Evolutionary conservation across 768 basidiomycete species (phyloP).

Genomic region (Suillus fuscotomentosus): DNA sequence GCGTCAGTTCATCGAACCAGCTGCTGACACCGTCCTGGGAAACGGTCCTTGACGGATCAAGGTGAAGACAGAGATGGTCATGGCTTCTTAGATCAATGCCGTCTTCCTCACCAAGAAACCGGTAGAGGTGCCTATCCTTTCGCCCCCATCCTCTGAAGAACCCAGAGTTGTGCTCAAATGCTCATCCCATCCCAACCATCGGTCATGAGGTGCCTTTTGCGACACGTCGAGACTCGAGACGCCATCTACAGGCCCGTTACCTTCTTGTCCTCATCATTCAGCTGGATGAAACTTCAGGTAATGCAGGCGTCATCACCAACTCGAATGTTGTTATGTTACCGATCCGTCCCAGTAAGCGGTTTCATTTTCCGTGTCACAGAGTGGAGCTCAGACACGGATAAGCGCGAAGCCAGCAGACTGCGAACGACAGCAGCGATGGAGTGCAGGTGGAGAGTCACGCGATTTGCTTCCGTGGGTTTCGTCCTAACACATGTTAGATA

Average conservation of each 20-base stretch:
- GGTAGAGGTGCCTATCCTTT: conserved; percentile 59
- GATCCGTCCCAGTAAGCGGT: too few relatives aligned
- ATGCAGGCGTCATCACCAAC: conserved; percentile 42
- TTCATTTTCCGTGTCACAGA: too few relatives aligned
- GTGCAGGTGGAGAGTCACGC: too few relatives aligned
- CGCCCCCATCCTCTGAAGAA: conserved; percentile 16
- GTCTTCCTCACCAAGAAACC: conserved; percentile 87
- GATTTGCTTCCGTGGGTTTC: too few relatives aligned
- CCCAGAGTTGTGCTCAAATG: conserved; percentile 58
- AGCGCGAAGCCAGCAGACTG: too few relatives aligned
- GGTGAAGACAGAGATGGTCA: conserved; percentile 83
- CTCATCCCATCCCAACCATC: conserved; percentile 82
- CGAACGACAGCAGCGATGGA: too few relatives aligned
- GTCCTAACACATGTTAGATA: too few relatives aligned
- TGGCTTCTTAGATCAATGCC: conserved; percentile 89
- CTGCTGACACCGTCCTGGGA: conserved; percentile 91
- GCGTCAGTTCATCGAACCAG: conserved; percentile 66
- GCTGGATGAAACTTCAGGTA: conserved; percentile 78
- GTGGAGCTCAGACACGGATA: too few relatives aligned
- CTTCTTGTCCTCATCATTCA: conserved; percentile 87
- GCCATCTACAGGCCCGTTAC: conserved; percentile 77
- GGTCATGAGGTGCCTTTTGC: conserved; percentile 77
- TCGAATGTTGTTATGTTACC: too few relatives aligned
- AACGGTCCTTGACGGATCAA: conserved; percentile 80
- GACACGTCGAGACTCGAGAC: conserved; percentile 89